phyloP scores from a whole-genome alignment of 768 basidiomycete genomes.

The Psilocybe cubensis region DNA sequence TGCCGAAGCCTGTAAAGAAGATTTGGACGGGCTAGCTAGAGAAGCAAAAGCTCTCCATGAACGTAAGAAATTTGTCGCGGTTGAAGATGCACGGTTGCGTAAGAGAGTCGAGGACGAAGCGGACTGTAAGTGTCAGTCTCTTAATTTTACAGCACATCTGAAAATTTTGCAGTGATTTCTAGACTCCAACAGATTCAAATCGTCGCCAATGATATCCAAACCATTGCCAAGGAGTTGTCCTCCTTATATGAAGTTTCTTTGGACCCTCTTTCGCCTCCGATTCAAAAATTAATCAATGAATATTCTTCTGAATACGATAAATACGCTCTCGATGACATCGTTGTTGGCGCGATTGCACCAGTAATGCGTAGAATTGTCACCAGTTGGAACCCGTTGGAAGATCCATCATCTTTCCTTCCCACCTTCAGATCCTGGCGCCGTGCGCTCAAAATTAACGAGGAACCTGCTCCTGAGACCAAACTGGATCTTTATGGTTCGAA shows the following conservation, averaged over 20 bases:
- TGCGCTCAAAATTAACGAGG: slow-evolving; percentile 62
- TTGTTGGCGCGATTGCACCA: slow-evolving; percentile 91
- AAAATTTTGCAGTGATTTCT: slow-evolving; percentile 63
- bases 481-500: slow-evolving; percentile 63
- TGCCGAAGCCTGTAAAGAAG: slow-evolving; percentile 76
- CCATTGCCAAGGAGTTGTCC: slow-evolving; percentile 64
- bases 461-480: slow-evolving; percentile 42
- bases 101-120: slow-evolving; percentile 79
- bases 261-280: slow-evolving; percentile 70
- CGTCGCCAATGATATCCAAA: slow-evolving; percentile 71
- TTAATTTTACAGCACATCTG: slow-evolving; percentile 3
- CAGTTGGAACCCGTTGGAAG: slow-evolving; percentile 82
- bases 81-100: slow-evolving; percentile 72
- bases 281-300: slow-evolving; percentile 72
- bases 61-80: slow-evolving; percentile 68
- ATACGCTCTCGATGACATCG: slow-evolving; percentile 87
- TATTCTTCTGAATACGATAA: slow-evolving; percentile 75
- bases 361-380: slow-evolving; percentile 73
- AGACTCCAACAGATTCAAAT: slow-evolving; percentile 79
- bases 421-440: slow-evolving; percentile 73
- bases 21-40: slow-evolving; percentile 86
- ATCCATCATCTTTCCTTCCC: slow-evolving; percentile 67
- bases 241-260: slow-evolving; percentile 73
- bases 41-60: slow-evolving; percentile 88
- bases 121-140: slow-evolving; percentile 54